Evolutionary conservation across 129 eudicot genomes (phyloP), one percentile per base, ranked within the genome.

Genomic region (Heracleum sosnowskyi): DNA sequence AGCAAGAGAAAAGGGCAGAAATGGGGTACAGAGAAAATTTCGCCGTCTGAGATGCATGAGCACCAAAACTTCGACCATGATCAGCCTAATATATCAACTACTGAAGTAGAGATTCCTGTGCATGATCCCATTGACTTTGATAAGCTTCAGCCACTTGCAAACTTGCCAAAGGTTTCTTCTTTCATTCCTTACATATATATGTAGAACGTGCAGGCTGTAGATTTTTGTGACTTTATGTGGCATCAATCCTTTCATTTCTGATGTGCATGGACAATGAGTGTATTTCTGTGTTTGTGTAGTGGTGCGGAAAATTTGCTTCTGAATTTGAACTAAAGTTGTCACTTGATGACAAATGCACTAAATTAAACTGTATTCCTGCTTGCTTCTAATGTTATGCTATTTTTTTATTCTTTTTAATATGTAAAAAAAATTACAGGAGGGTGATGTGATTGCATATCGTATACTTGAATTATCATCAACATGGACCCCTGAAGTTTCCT

Each of bases 1-100:
- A 91, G 91, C 91, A 94, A 94, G 90, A 93, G 83, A 72, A 90
- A 91, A 64, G 97, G 98, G 66, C 98, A 91, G 84, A 88, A 90
- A 81, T 94, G 98, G 97, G 96, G 98, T 71, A 78, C 62, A 33
- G 92, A 91, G 39, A 90, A 86, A 53, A 76, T 51, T 80, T 78
- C 88, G 66, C 62, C 74, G 55, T 68, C 79, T 69, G 76, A 51
- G 62, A 77, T 82, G 73, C 80, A 86, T 75, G 88, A 83, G 45
- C 42, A 78, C 72, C 80, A 83, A 77, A 77, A 79, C 64, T 20
- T 66, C 62, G 78, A 76, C 75, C 71, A 81, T 46, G 87, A 79
- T 53, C 51, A 77, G 4, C 76, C 89, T 41, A 78, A 81, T 34
- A 78, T 45, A 74, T 33, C 77, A 68, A 76, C 76, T 47, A 60